phyloP scores from a whole-genome alignment of 805 yeast genomes.

The Wickerhamomyces queroliae region DNA sequence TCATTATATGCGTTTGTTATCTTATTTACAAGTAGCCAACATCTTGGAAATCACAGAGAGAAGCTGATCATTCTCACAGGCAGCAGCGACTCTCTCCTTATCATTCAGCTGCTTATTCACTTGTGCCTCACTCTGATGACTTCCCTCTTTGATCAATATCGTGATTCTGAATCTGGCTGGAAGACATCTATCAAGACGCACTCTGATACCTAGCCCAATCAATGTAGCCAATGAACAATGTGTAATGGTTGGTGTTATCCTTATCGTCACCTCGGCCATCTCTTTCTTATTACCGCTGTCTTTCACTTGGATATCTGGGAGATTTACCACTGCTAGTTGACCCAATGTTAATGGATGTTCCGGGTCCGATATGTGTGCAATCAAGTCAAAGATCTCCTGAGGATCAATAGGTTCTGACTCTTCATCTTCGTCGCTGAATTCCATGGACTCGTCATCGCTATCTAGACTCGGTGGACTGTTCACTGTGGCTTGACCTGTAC shows the following conservation, averaged over 20 bases:
- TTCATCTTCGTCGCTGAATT: slow-evolving; percentile 27
- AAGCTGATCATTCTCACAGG: slow-evolving; percentile 94
- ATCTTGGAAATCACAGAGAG: slow-evolving; percentile 86
- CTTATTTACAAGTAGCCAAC: slow-evolving; percentile 70
- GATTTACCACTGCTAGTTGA: slow-evolving; percentile 87
- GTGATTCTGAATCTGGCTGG: slow-evolving; percentile 80
- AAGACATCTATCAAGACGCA: slow-evolving; percentile 80
- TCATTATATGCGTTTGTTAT: background rate
- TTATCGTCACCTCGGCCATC: slow-evolving; percentile 71
- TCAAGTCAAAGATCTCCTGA: slow-evolving; percentile 85
- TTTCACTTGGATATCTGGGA: slow-evolving; percentile 68
- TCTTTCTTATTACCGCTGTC: slow-evolving; percentile 47
- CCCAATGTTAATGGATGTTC: slow-evolving; percentile 96
- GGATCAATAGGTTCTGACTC: slow-evolving; percentile 67
- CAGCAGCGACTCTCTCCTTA: slow-evolving; percentile 97
- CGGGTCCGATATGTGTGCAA: slow-evolving; percentile 87
- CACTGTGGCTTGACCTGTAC: slow-evolving; percentile 5
- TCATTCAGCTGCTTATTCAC: slow-evolving; percentile 96
- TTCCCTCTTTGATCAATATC: slow-evolving; percentile 79
- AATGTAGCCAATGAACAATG: slow-evolving; percentile 96
- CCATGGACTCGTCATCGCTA: slow-evolving; percentile 18
- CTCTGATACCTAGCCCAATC: slow-evolving; percentile 92
- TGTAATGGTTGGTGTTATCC: slow-evolving; percentile 95
- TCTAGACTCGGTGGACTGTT: slow-evolving; percentile 8
- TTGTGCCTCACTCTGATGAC: slow-evolving; percentile 93